Evolutionary conservation across 441 rosid species (phyloP), one percentile per base, ranked within the genome.

Genomic region (Brassica balearica): DNA sequence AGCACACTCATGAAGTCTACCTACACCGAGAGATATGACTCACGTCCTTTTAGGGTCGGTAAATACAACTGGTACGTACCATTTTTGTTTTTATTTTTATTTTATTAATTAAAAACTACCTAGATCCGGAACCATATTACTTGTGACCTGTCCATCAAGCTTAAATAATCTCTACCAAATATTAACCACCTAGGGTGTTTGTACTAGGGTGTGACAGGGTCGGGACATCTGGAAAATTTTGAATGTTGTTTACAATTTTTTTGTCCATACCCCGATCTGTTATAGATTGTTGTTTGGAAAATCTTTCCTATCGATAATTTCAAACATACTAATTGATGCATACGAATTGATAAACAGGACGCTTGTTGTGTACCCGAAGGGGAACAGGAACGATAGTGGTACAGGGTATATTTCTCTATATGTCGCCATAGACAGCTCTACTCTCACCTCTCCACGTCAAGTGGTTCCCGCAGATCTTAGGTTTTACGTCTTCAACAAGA

Each of bases 1-100:
- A 51, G 8, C 68, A 64, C 48, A 14, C 22, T 64, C 68, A 15
- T 34, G 4, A 32, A 15, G 68, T 64, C 68, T 53, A 51, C 58
- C 58, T 51, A 51, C 58, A 14, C 58, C 58, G 58, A 51, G 58
- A 51, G 58, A 51, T 51, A 51, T 14, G 58, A 51, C 15, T 51
- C 58, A 1, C 19, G 58, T 51, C 58, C 58, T 51, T 51, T 51
- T 51, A 51, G 58, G 58, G 58, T 51, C 19, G 58, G 58, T 51
- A 51, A 51, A 51, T 51, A 51, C 58, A 51, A 51, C 14, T 51
- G 58, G 58, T 51, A 51, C 58, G 20, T 51, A 51, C 19, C 53
- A 46, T 46, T 10, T 11, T 11, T 46, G 58, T n/a, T 51, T 14
- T 51, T 48, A 4, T 48, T 29, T n/a, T 48, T 48, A 12, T 48